Percentiles rank a stretch among this genome's conserved stretches.
These are phyloP conservation scores for Ceratobasidium sp. DNA, from an alignment of 1,284 basidiomycete genomes.

Conservation along the genomic window DNA sequence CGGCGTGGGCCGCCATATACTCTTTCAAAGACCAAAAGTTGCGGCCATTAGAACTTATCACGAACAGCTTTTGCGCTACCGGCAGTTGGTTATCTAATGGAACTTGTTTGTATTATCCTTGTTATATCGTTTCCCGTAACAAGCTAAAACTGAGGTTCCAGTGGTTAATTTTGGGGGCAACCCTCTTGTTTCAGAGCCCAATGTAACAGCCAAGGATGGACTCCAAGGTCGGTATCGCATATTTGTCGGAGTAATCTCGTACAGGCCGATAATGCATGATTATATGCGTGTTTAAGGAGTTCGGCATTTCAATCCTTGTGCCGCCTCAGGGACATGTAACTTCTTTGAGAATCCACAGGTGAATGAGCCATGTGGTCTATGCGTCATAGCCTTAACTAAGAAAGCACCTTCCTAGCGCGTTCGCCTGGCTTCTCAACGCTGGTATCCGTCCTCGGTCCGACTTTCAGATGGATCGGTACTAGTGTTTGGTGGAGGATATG, in stretches of 20 bases:
- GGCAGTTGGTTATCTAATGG: slow-evolving; percentile 82
- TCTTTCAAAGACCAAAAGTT: slow-evolving; percentile 73
- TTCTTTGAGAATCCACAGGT: slow-evolving; percentile 73
- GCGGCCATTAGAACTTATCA: slow-evolving; percentile 73
- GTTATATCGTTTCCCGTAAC: neutral
- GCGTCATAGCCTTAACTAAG: neutral
- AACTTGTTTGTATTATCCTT: slow-evolving; percentile 56
- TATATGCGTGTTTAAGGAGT: slow-evolving; percentile 54
- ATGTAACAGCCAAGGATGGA: slow-evolving; percentile 73
- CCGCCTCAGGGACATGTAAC: slow-evolving; percentile 63
- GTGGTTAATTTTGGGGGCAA: slow-evolving; percentile 82
- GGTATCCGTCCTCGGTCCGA: slow-evolving; percentile 80
- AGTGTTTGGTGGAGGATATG: slow-evolving; percentile 78
- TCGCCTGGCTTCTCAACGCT: slow-evolving; percentile 78
- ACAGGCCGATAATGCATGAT: neutral
- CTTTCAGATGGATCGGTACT: slow-evolving; percentile 83
- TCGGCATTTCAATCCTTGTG: slow-evolving; percentile 78
- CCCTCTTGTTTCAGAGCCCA: slow-evolving; percentile 74
- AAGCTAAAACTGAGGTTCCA: neutral
- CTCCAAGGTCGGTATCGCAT: slow-evolving; percentile 65
- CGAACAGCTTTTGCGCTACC: slow-evolving; percentile 91
- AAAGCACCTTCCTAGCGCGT: slow-evolving; percentile 57
- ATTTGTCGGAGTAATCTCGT: neutral
- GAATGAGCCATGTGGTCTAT: neutral
- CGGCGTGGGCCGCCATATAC: slow-evolving; percentile 82